These are phyloP conservation scores for Agarophyton chilense DNA, from an alignment of 23 red algal species.

Conservation along the genomic window DNA sequence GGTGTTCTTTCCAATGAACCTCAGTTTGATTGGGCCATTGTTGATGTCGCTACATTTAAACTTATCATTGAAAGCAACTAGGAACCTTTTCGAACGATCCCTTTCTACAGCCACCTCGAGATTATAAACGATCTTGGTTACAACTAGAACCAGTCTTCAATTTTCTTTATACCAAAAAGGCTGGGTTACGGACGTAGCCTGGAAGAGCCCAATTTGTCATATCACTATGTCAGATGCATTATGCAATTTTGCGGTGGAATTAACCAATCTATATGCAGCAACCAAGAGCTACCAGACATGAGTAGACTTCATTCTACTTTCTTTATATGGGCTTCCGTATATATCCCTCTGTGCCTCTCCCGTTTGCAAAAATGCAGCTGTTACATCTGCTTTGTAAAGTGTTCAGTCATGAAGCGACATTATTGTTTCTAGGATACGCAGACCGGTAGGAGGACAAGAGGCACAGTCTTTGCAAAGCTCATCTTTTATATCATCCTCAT, in stretches of 20 bases:
- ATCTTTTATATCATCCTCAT: conserved; percentile 27
- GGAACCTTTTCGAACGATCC: too few relatives aligned
- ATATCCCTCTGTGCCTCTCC: conserved; percentile 18
- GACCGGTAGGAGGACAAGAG: background rate
- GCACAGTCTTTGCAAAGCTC: background rate
- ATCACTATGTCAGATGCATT: conserved; percentile 7
- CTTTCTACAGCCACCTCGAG: too few relatives aligned
- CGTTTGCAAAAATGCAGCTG: conserved; percentile 43
- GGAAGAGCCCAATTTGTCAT: too few relatives aligned
- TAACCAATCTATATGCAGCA: background rate
- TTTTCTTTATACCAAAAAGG: too few relatives aligned
- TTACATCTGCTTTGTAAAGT: conserved; percentile 35
- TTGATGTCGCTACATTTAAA: too few relatives aligned
- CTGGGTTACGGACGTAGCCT: too few relatives aligned
- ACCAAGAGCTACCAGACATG: conserved; percentile 1
- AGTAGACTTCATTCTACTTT: background rate
- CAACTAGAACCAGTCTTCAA: too few relatives aligned
- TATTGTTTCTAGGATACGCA: background rate
- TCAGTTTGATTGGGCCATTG: too few relatives aligned
- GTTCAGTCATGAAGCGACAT: background rate
- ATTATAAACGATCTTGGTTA: too few relatives aligned
- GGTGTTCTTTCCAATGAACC: too few relatives aligned
- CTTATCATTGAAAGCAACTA: too few relatives aligned
- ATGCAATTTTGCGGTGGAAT: conserved; percentile 8
- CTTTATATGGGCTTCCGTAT: background rate